Percentiles rank a stretch among this genome's conserved stretches.
phyloP scores from a whole-genome alignment of 805 yeast species.

The Starmerella khaoyaiensis region DNA sequence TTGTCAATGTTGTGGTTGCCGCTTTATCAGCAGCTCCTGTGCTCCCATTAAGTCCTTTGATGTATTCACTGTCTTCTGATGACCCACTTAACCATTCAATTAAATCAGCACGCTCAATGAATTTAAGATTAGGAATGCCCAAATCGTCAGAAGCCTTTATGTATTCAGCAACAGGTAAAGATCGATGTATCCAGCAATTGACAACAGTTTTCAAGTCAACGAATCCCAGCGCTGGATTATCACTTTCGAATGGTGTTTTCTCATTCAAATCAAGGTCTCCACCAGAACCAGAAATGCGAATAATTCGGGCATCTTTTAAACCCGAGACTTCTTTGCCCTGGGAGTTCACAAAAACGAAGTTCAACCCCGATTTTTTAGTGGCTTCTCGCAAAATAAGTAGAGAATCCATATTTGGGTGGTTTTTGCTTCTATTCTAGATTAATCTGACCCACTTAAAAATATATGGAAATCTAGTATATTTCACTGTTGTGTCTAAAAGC shows the following conservation, averaged over 20 bases:
- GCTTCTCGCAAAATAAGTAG: slow-evolving; percentile 12
- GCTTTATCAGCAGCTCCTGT: not conserved
- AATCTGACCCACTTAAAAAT: too few relatives aligned
- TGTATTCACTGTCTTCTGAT: slow-evolving; percentile 44
- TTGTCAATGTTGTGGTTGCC: slow-evolving; percentile 11
- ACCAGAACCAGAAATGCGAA: slow-evolving; percentile 2
- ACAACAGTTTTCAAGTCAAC: slow-evolving; percentile 16
- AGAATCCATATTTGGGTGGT: slow-evolving; percentile 11
- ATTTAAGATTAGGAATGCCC: slow-evolving; percentile 57
- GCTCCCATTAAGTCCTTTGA: slow-evolving; percentile 22
- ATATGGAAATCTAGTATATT: too few relatives aligned
- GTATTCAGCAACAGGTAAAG: slow-evolving; percentile 69
- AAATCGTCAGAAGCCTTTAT: slow-evolving; percentile 55
- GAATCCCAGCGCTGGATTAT: slow-evolving; percentile 8
- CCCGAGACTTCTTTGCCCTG: slow-evolving; percentile 4
- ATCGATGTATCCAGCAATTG: slow-evolving; percentile 59
- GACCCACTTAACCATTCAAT: slow-evolving; percentile 69
- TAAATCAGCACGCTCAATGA: slow-evolving; percentile 74
- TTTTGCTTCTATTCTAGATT: too few relatives aligned
- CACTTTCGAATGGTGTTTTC: slow-evolving; percentile 16
- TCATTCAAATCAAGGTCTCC: slow-evolving; percentile 10
- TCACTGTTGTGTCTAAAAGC: too few relatives aligned
- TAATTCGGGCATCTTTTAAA: slow-evolving; percentile 4
- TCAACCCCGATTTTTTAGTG: slow-evolving; percentile 6
- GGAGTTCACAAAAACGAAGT: slow-evolving; percentile 7